Conservation (phyloP, 78 protist species). For the Capsaspora owczarzaki region DNA sequence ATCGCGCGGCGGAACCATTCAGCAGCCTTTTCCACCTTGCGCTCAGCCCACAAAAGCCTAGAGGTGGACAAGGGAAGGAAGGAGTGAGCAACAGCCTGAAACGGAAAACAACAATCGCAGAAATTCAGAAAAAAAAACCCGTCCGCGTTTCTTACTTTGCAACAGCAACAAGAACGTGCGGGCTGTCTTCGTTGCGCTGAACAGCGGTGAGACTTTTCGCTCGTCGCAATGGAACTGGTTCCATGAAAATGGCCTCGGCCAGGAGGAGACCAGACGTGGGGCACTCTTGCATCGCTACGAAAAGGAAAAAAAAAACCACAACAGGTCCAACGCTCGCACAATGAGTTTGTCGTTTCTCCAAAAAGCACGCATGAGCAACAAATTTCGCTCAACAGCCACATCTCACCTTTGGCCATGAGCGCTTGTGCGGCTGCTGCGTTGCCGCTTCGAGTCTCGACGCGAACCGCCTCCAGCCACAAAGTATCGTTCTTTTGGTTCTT, state of each 20-base stretch:
- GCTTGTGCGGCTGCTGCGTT: constrained; percentile 36
- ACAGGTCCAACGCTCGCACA: neutral
- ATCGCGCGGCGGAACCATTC: constrained; percentile 80
- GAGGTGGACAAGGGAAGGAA: neutral
- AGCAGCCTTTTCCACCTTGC: constrained; percentile 67
- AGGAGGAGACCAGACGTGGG: constrained; percentile 79
- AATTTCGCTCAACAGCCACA: too few relatives aligned
- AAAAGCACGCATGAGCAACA: too few relatives aligned
- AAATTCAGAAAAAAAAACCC: neutral
- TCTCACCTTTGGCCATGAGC: constrained; percentile 38
- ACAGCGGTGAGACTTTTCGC: constrained; percentile 67
- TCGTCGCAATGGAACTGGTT: constrained; percentile 37
- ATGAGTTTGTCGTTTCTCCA: neutral
- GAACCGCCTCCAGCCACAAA: constrained; percentile 9
- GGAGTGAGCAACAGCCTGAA: neutral
- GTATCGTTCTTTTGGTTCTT: constrained; percentile 22
- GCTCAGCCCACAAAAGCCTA: constrained; percentile 73
- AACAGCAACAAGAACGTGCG: constrained; percentile 43
- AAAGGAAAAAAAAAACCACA: neutral
- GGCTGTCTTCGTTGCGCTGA: constrained; percentile 44
- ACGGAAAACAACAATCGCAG: neutral
- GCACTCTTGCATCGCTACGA: constrained; percentile 67
- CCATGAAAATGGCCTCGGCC: constrained; percentile 73
- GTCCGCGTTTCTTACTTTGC: constrained; percentile 31
- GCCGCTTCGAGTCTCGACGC: constrained; percentile 35